Evolutionary conservation across 257 asterid genomes (phyloP).

Genomic region (Mentha longifolia): DNA sequence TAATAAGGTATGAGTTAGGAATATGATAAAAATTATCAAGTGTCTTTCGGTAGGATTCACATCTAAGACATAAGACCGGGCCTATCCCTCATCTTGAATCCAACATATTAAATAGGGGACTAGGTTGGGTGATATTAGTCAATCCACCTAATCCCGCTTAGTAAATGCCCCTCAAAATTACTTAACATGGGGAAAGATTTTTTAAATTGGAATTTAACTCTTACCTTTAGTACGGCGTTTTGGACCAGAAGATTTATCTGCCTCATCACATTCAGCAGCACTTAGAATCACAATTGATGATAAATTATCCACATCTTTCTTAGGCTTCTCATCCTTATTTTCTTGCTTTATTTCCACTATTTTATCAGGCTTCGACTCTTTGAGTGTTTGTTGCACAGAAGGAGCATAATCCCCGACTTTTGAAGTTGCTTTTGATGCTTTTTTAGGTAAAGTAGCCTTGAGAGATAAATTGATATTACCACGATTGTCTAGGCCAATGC

Average conservation of each 20-base stretch:
- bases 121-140: too few species aligned
- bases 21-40: too few species aligned
- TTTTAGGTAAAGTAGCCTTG: conserved; percentile 67
- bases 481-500: conserved; percentile 88
- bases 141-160: too few species aligned
- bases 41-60: too few species aligned
- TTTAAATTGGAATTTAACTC: conserved; percentile 20
- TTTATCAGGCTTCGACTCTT: conserved; percentile 44
- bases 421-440: conserved; percentile 45
- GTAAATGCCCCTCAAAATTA: too few species aligned
- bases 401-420: conserved; percentile 40
- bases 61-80: too few species aligned
- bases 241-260: conserved; percentile 50
- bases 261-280: conserved; percentile 83
- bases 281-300: conserved; percentile 76
- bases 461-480: conserved; percentile 89
- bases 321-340: conserved; percentile 45
- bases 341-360: conserved; percentile 40
- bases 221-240: conserved; percentile 45
- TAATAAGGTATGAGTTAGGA: too few species aligned
- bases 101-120: too few species aligned
- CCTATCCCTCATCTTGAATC: too few species aligned
- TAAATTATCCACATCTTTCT: conserved; percentile 34
- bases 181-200: background rate
- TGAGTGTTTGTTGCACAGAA: conserved; percentile 40